phyloP scores from a whole-genome alignment of 768 basidiomycete genomes.

The Tulasnella calospora region DNA sequence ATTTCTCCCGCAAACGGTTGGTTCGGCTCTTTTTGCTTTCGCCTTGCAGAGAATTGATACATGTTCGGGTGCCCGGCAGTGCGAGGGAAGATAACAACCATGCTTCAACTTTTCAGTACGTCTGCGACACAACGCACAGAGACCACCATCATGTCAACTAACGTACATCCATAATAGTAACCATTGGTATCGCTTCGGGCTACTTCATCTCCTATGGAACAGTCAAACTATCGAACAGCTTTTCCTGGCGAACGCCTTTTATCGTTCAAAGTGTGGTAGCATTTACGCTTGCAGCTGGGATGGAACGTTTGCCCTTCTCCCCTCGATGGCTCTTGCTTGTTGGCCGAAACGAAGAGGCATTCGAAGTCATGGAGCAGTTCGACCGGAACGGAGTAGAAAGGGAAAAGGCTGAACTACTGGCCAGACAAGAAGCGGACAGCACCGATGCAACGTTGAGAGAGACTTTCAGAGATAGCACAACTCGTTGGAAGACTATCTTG shows the following conservation, averaged over 20 bases:
- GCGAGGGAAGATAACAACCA: slow-evolving; percentile 42
- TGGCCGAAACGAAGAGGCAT: slow-evolving; percentile 38
- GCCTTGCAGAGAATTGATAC: background rate
- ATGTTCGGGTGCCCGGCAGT: slow-evolving; percentile 27
- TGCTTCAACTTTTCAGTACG: slow-evolving; percentile 42
- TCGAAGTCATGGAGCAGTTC: slow-evolving; percentile 28
- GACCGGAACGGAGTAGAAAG: slow-evolving; percentile 34
- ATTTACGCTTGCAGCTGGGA: slow-evolving; percentile 22
- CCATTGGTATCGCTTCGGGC: slow-evolving; percentile 42
- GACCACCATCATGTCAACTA: background rate
- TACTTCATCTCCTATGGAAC: slow-evolving; percentile 43
- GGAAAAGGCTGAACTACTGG: slow-evolving; percentile 32
- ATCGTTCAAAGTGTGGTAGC: slow-evolving; percentile 37
- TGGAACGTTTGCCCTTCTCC: slow-evolving; percentile 27
- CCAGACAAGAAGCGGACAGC: background rate
- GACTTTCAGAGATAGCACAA: slow-evolving; percentile 14
- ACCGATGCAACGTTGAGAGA: slow-evolving; percentile 18
- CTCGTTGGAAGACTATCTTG: slow-evolving; percentile 37
- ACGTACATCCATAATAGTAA: slow-evolving; percentile 30
- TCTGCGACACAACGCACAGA: background rate
- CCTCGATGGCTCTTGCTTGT: slow-evolving; percentile 41
- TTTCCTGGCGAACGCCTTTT: slow-evolving; percentile 43
- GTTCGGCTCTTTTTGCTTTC: background rate
- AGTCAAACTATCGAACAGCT: slow-evolving; percentile 34
- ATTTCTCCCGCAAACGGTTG: slow-evolving; percentile 29